These are phyloP conservation scores for Aureoboletus auriporus DNA, from an alignment of 768 basidiomycete species.

Conservation along the genomic window DNA sequence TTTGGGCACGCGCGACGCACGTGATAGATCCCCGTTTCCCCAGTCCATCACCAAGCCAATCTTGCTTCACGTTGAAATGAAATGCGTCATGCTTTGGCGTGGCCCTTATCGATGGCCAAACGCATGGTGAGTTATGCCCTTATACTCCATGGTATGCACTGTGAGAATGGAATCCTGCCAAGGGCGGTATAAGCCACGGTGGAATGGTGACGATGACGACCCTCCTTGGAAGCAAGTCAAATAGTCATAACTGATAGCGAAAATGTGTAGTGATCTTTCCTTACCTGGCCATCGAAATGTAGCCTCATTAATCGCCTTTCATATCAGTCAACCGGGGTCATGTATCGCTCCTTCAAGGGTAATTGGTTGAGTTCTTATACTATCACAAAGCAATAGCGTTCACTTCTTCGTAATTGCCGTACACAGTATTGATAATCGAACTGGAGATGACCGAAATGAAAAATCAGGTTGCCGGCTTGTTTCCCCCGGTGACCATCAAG, in stretches of 20 bases:
- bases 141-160: not conserved
- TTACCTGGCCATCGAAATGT: not conserved
- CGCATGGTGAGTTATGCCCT: not conserved
- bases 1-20: constrained; percentile 10
- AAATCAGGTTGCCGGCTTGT: constrained; percentile 9
- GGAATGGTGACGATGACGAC: no score
- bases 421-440: not conserved
- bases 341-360: not conserved
- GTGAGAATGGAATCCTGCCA: not conserved
- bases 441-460: constrained; percentile 29
- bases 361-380: not conserved
- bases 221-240: no score
- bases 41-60: constrained; percentile 11
- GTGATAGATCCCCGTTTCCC: constrained; percentile 6
- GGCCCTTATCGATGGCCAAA: constrained; percentile 5
- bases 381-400: not conserved
- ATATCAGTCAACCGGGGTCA: not conserved
- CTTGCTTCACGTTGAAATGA: not conserved
- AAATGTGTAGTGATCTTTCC: constrained; percentile 2
- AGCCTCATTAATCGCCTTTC: not conserved
- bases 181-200: no score
- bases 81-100: constrained; percentile 17
- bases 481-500: not conserved
- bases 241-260: not conserved
- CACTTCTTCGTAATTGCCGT: constrained; percentile 2